Evolutionary conservation across 805 yeast species (phyloP).

Genomic region (Helenozyma baotianmanensis): DNA sequence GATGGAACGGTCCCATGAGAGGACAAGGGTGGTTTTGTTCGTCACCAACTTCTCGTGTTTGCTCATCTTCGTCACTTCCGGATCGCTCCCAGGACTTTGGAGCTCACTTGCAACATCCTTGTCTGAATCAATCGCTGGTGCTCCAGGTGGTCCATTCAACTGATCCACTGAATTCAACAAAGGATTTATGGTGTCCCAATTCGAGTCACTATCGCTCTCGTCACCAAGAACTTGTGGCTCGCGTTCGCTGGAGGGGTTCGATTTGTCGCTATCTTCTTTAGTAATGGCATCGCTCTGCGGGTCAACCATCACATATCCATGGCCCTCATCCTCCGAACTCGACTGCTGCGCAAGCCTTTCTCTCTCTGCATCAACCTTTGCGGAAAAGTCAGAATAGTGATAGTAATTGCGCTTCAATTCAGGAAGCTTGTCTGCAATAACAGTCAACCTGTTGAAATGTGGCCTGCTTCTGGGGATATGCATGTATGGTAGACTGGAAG

Average conservation of each 20-base stretch:
- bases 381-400: slow-evolving; percentile 25
- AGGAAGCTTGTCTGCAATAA: slow-evolving; percentile 24
- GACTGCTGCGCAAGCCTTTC: not conserved
- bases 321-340: slow-evolving; percentile 10
- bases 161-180: slow-evolving; percentile 11
- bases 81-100: not conserved
- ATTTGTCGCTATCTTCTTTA: no score
- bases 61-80: not conserved
- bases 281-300: no score
- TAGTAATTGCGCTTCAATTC: slow-evolving; percentile 26
- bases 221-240: slow-evolving; percentile 15
- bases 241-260: no score
- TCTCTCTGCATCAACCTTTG: slow-evolving; percentile 7
- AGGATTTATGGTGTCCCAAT: slow-evolving; percentile 14
- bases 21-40: slow-evolving; percentile 36
- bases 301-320: slow-evolving; percentile 10
- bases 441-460: slow-evolving; percentile 36
- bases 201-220: slow-evolving; percentile 24
- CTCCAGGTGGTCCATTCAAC: slow-evolving; percentile 3
- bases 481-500: slow-evolving; percentile 9
- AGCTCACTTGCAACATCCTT: slow-evolving; percentile 1
- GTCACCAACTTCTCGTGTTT: slow-evolving; percentile 12
- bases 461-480: slow-evolving; percentile 47
- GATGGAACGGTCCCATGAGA: slow-evolving; percentile 59
- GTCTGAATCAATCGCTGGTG: slow-evolving; percentile 1